Evolutionary conservation across 2,329 filamentous ascomycete species (phyloP).

Genomic region (Calonectria crousiana): DNA sequence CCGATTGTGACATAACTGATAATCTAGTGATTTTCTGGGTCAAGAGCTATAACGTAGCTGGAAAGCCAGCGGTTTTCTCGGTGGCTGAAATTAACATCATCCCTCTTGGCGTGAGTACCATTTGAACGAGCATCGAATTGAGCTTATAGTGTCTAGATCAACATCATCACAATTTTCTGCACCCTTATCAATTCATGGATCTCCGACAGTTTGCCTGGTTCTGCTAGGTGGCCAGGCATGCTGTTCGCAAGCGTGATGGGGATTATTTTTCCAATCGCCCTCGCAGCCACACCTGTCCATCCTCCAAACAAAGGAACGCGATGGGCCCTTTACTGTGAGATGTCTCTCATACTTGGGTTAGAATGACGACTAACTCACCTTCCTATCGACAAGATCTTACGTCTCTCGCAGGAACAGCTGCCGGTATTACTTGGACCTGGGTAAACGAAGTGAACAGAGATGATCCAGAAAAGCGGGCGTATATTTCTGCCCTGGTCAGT

Average conservation of each 20-base stretch:
- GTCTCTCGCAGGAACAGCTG: not conserved
- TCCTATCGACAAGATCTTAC: not conserved
- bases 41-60: constrained; percentile 1
- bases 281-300: not conserved
- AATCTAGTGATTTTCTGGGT: constrained; percentile 6
- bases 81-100: constrained; percentile 4
- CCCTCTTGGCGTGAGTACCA: not conserved
- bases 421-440: not conserved
- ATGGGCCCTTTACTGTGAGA: constrained; percentile 3
- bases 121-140: not conserved
- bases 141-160: not conserved
- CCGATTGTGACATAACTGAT: not conserved
- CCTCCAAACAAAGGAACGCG: not conserved
- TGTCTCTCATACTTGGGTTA: no score
- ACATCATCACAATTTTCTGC: not conserved
- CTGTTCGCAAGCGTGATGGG: constrained; percentile 5
- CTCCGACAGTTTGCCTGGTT: constrained; percentile 7
- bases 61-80: not conserved
- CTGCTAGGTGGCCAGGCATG: not conserved
- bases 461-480: constrained; percentile 6
- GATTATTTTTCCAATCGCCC: constrained; percentile 1
- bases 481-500: constrained; percentile 1
- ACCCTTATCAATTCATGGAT: constrained; percentile 8
- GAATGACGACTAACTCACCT: not conserved
- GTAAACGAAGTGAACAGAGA: constrained; percentile 5